Evolutionary conservation across 2,329 filamentous ascomycete species (phyloP).

Genomic region (Coniochaeta sp.): DNA sequence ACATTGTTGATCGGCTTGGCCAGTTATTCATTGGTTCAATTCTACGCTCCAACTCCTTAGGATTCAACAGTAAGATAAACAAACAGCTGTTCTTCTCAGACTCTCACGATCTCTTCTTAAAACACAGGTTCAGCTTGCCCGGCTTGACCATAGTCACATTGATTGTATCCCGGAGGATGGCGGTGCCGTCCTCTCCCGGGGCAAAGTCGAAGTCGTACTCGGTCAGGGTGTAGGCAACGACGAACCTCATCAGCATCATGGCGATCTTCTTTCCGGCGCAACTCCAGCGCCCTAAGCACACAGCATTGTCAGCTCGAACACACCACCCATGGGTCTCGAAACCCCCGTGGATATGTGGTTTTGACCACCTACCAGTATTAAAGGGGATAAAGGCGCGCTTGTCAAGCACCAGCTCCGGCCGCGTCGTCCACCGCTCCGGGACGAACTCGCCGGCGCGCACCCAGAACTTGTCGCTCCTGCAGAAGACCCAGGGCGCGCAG

Average conservation of each 20-base stretch:
- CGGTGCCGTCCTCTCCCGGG: constrained; percentile 8
- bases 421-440: constrained; percentile 2
- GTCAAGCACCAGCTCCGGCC: background rate
- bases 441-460: background rate
- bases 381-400: constrained; percentile 1
- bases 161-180: constrained; percentile 5
- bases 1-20: too few relatives aligned
- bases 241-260: constrained; percentile 21
- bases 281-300: constrained; percentile 18
- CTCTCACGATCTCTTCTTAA: constrained; percentile 3
- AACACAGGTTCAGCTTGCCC: constrained; percentile 7
- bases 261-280: constrained; percentile 29
- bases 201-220: constrained; percentile 12
- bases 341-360: too few relatives aligned
- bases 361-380: background rate
- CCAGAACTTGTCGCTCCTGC: constrained; percentile 1
- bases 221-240: constrained; percentile 9
- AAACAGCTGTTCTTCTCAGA: too few relatives aligned
- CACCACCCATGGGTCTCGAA: too few relatives aligned
- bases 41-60: too few relatives aligned
- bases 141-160: constrained; percentile 6
- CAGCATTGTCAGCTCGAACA: constrained; percentile 2
- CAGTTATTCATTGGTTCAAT: too few relatives aligned
- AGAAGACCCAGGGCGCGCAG: background rate
- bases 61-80: too few relatives aligned